phyloP scores from a whole-genome alignment of 1,284 basidiomycete genomes.

The Rhodotorula sp. region DNA sequence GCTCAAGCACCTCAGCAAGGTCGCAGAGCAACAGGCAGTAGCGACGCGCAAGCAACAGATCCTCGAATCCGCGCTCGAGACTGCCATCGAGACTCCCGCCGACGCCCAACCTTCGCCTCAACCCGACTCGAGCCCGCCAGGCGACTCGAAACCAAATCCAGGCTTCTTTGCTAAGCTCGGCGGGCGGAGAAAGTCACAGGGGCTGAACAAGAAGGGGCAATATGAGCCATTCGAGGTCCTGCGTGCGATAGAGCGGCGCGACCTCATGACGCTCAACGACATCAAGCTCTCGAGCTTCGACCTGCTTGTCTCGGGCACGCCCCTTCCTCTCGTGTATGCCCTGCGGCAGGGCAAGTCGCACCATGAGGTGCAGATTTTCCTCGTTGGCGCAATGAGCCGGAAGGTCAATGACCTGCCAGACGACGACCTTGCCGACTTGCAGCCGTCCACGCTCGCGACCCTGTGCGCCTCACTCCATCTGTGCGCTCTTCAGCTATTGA shows the following conservation, averaged over 20 bases:
- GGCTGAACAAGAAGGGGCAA: background rate
- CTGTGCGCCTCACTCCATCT: slow-evolving; percentile 10
- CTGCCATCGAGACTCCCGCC: slow-evolving; percentile 16
- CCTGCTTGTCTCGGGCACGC: slow-evolving; percentile 22
- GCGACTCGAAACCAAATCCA: background rate
- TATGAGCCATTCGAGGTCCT: slow-evolving; percentile 34
- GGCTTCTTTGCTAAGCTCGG: slow-evolving; percentile 1
- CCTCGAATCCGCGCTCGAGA: slow-evolving; percentile 7
- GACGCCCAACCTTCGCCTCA: background rate
- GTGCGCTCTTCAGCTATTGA: background rate
- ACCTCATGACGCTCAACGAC: slow-evolving; percentile 31
- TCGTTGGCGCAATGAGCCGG: slow-evolving; percentile 37
- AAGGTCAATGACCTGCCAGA: slow-evolving; percentile 45
- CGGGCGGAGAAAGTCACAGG: background rate
- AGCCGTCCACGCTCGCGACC: slow-evolving; percentile 28
- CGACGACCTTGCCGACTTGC: slow-evolving; percentile 31
- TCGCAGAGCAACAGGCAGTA: background rate
- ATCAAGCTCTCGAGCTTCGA: slow-evolving; percentile 30
- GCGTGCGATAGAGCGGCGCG: slow-evolving; percentile 35
- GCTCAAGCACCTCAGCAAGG: background rate
- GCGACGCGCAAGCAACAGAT: slow-evolving; percentile 8
- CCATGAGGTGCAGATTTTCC: slow-evolving; percentile 42
- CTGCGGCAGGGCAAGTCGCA: slow-evolving; percentile 34
- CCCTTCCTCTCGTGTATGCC: slow-evolving; percentile 34
- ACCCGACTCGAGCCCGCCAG: background rate